A percentile compares a stretch with the other conserved stretches of the same genome.
These are phyloP conservation scores for Graphilbum fragrans DNA, from an alignment of 2,329 filamentous ascomycete species.

Conservation along the genomic window DNA sequence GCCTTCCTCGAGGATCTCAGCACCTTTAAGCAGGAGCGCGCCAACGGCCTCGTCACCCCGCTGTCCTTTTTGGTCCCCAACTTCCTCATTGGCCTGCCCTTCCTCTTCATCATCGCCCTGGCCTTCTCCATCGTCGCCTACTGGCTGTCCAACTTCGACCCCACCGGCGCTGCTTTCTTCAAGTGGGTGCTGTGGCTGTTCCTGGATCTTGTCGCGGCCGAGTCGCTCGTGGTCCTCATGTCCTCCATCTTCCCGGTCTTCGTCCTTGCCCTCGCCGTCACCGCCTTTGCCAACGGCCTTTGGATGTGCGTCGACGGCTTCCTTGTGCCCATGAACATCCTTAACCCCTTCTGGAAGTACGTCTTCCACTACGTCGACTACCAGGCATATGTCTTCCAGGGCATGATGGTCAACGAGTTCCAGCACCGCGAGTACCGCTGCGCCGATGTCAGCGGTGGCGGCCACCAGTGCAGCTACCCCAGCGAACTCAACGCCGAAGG, in stretches of 20 bases:
- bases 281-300: slow-evolving; percentile 75
- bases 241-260: slow-evolving; percentile 65
- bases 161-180: slow-evolving; percentile 55
- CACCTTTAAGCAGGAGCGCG: slow-evolving; percentile 64
- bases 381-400: slow-evolving; percentile 75
- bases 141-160: slow-evolving; percentile 68
- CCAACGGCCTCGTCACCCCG: slow-evolving; percentile 70
- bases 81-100: slow-evolving; percentile 71
- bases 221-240: slow-evolving; percentile 70
- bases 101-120: slow-evolving; percentile 64
- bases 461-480: slow-evolving; percentile 60
- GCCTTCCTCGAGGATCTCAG: slow-evolving; percentile 68
- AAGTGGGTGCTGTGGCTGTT: slow-evolving; percentile 76
- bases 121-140: slow-evolving; percentile 67
- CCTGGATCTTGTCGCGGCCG: slow-evolving; percentile 70
- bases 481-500: slow-evolving; percentile 51
- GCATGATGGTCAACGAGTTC: slow-evolving; percentile 92
- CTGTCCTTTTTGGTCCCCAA: slow-evolving; percentile 64
- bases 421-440: slow-evolving; percentile 51
- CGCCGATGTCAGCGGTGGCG: slow-evolving; percentile 8
- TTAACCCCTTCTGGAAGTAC: slow-evolving; percentile 80
- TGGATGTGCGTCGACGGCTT: slow-evolving; percentile 87
- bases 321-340: slow-evolving; percentile 56
- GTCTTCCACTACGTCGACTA: slow-evolving; percentile 86
- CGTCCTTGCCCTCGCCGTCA: slow-evolving; percentile 65